These are phyloP conservation scores for Amanita muscaria DNA, from an alignment of 768 basidiomycete genomes.

Conservation along the genomic window DNA sequence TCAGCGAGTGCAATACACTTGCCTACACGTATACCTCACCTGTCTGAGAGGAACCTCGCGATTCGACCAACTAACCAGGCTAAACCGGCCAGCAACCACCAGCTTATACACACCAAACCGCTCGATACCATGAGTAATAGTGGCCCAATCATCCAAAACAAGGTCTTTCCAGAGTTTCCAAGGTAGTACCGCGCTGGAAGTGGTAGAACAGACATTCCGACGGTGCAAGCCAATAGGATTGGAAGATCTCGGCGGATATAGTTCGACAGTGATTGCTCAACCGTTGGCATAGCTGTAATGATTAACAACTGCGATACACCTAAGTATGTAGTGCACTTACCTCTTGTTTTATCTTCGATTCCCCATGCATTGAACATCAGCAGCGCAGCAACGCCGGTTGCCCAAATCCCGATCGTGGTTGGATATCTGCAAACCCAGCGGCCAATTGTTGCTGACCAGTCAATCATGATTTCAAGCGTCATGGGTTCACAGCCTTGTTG, in stretches of 20 bases:
- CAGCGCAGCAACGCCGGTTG: constrained; percentile 57
- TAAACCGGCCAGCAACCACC: constrained; percentile 42
- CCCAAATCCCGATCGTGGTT: constrained; percentile 64
- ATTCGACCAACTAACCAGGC: constrained; percentile 37
- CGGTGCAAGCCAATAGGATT: constrained; percentile 33
- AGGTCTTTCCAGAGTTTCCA: constrained; percentile 45
- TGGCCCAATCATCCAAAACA: constrained; percentile 46
- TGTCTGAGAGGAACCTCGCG: constrained; percentile 21
- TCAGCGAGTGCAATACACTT: not conserved
- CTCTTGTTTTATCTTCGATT: constrained; percentile 19
- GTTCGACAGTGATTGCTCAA: constrained; percentile 37
- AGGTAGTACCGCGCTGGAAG: constrained; percentile 46
- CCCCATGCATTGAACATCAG: constrained; percentile 47
- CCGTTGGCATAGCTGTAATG: constrained; percentile 36
- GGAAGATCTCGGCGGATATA: constrained; percentile 34
- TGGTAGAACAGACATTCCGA: constrained; percentile 46
- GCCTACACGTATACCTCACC: constrained; percentile 21
- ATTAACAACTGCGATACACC: not conserved
- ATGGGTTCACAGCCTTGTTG: constrained; percentile 37
- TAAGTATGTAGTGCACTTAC: constrained; percentile 17
- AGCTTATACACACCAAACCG: constrained; percentile 56
- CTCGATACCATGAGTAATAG: constrained; percentile 48
- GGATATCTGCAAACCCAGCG: constrained; percentile 68
- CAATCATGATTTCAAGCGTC: constrained; percentile 46
- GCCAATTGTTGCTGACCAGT: constrained; percentile 65